Percentiles rank a stretch among this genome's conserved stretches.
phyloP scores from a whole-genome alignment of 2,329 filamentous ascomycete genomes.

The Ceratocystis smalleyi region DNA sequence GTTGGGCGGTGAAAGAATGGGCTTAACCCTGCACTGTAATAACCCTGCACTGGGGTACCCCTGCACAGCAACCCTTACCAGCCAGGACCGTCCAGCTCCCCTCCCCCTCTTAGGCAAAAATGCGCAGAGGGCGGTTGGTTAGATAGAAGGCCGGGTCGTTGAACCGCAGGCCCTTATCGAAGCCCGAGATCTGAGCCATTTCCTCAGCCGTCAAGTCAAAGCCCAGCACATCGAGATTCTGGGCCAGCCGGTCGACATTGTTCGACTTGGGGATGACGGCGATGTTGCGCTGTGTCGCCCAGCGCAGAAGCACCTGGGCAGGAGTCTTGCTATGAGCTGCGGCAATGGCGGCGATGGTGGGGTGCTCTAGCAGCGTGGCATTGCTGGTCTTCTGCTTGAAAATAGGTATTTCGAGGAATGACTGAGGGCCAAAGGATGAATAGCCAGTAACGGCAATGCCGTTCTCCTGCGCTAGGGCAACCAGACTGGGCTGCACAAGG shows the following conservation, averaged over 20 bases:
- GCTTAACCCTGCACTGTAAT: neutral
- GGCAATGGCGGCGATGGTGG: constrained; percentile 48
- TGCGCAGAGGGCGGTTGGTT: constrained; percentile 32
- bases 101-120: constrained; percentile 30
- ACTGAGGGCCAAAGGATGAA: constrained; percentile 66
- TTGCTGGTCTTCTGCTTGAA: constrained; percentile 35
- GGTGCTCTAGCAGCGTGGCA: constrained; percentile 54
- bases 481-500: constrained; percentile 57
- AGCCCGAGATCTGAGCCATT: constrained; percentile 46
- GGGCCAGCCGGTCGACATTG: constrained; percentile 35
- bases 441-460: constrained; percentile 67
- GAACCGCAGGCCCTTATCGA: constrained; percentile 55
- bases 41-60: no score
- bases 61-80: no score
- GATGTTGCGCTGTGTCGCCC: constrained; percentile 69
- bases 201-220: constrained; percentile 54
- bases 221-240: constrained; percentile 51
- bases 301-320: constrained; percentile 70
- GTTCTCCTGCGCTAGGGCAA: constrained; percentile 53
- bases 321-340: constrained; percentile 56
- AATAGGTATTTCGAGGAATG: constrained; percentile 54
- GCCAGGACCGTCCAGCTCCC: no score
- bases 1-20: neutral
- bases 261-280: constrained; percentile 71
- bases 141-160: constrained; percentile 44